Percentiles rank a stretch among this genome's conserved stretches.
Conservation (phyloP, 164 flowering plant species). For the Liriodendron chinense region DNA sequence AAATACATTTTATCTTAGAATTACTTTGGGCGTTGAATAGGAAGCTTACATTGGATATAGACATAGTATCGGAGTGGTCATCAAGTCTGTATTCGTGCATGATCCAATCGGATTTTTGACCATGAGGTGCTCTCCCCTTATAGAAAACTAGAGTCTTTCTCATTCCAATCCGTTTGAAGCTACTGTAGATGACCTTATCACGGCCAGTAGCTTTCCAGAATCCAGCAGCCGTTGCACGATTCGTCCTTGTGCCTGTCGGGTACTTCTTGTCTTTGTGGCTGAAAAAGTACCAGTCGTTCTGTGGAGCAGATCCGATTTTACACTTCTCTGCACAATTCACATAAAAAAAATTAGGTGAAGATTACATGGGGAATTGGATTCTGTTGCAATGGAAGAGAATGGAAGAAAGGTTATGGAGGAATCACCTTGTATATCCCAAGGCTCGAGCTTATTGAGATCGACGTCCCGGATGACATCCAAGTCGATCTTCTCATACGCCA, state of each 20-base stretch:
- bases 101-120: conserved; percentile 93
- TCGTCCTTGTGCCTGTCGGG: conserved; percentile 84
- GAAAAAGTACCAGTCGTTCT: conserved; percentile 94
- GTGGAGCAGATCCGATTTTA: conserved; percentile 84
- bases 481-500: conserved; percentile 70
- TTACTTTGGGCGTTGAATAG: not conserved
- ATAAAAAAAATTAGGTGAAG: not conserved
- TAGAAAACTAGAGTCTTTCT: conserved; percentile 88
- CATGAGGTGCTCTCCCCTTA: conserved; percentile 91
- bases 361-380: not conserved
- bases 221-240: conserved; percentile 87
- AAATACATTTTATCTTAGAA: not conserved
- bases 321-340: conserved; percentile 57
- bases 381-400: not conserved
- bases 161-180: conserved; percentile 70
- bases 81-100: conserved; percentile 95
- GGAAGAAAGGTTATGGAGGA: not conserved
- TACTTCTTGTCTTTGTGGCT: conserved; percentile 97
- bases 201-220: conserved; percentile 98
- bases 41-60: conserved; percentile 34
- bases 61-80: conserved; percentile 30
- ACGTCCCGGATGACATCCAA: conserved; percentile 88
- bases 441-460: conserved; percentile 93
- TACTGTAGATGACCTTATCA: conserved; percentile 77
- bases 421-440: conserved; percentile 95